phyloP scores from a whole-genome alignment of 345 rosid species.

The Trapa bicornis region DNA sequence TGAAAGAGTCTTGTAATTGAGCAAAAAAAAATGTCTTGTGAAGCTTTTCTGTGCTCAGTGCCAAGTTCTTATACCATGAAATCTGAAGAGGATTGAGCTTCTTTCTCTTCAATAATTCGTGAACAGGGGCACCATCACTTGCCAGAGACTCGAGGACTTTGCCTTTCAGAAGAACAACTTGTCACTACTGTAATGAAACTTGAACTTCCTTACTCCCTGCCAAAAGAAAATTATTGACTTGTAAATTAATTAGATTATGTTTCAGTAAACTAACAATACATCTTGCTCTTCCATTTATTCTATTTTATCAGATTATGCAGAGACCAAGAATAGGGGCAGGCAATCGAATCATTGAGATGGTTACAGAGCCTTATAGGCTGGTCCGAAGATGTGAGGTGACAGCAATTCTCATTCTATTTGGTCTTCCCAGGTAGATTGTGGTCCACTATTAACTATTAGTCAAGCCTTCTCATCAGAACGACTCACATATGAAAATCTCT shows the following conservation, averaged over 20 bases:
- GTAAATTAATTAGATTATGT: not conserved
- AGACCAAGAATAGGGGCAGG: constrained; percentile 74
- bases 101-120: constrained; percentile 1
- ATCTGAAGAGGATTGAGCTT: not conserved
- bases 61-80: not conserved
- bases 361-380: constrained; percentile 75
- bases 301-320: constrained; percentile 43
- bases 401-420: constrained; percentile 89
- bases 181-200: constrained; percentile 48
- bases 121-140: constrained; percentile 86
- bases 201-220: not conserved
- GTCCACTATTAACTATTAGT: not conserved
- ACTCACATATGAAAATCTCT: not conserved
- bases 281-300: not conserved
- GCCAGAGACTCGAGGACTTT: constrained; percentile 98
- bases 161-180: constrained; percentile 92
- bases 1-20: too few relatives aligned
- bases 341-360: constrained; percentile 40
- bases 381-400: constrained; percentile 86
- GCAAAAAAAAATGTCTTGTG: too few relatives aligned
- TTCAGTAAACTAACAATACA: not conserved
- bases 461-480: too few relatives aligned
- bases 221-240: not conserved
- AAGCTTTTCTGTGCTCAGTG: not conserved
- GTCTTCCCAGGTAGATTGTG: constrained; percentile 61